Conservation (phyloP, 2,329 filamentous ascomycete genomes). For the Alternaria solani region DNA sequence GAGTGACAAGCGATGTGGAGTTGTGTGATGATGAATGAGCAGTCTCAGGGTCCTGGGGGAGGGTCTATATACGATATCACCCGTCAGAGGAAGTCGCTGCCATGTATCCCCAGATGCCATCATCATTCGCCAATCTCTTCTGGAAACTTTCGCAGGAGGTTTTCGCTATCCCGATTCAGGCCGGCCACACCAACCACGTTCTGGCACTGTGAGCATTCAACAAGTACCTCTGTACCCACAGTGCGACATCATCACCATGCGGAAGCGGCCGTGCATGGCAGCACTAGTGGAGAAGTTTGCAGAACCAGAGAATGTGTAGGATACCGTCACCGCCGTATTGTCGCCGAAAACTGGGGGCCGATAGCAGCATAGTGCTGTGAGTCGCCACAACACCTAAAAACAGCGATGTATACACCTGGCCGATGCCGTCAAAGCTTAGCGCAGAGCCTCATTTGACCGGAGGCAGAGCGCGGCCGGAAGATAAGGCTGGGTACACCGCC, state of each 20-base stretch:
- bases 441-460: slow-evolving; percentile 31
- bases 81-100: slow-evolving; percentile 7
- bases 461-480: slow-evolving; percentile 35
- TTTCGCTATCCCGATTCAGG: slow-evolving; percentile 32
- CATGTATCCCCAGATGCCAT: slow-evolving; percentile 28
- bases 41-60: slow-evolving; percentile 32
- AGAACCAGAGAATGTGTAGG: slow-evolving; percentile 39
- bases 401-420: slow-evolving; percentile 21
- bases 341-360: slow-evolving; percentile 34
- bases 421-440: slow-evolving; percentile 25
- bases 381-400: slow-evolving; percentile 32
- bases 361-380: slow-evolving; percentile 29
- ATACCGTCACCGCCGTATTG: slow-evolving; percentile 35
- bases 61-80: slow-evolving; percentile 36
- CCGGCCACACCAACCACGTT: slow-evolving; percentile 25
- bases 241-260: slow-evolving; percentile 37
- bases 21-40: slow-evolving; percentile 10
- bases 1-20: slow-evolving; percentile 12
- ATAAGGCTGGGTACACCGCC: slow-evolving; percentile 24
- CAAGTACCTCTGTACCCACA: slow-evolving; percentile 41
- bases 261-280: slow-evolving; percentile 25
- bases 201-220: slow-evolving; percentile 26
- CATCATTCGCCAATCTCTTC: slow-evolving; percentile 28
- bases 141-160: slow-evolving; percentile 23
- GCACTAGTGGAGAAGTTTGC: slow-evolving; percentile 34